Conservation (phyloP, 2,329 filamentous ascomycete genomes). For the Pseudogymnoascus pannorum region DNA sequence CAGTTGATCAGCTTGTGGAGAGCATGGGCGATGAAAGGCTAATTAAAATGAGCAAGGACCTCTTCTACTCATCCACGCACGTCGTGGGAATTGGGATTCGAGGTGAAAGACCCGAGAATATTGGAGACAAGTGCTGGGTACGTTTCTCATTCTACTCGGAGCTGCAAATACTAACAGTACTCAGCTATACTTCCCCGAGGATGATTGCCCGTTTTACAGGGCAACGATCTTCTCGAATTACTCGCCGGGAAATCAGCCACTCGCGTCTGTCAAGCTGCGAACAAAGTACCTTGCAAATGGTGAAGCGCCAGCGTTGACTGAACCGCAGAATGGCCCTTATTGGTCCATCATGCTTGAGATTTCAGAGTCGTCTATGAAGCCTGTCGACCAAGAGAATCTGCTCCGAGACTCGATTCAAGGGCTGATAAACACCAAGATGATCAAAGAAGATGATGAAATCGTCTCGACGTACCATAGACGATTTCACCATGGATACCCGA, state of each 20-base stretch:
- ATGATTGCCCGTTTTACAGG: constrained; percentile 98
- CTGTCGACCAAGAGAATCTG: constrained; percentile 77
- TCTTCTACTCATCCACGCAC: constrained; percentile 96
- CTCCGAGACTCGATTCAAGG: constrained; percentile 90
- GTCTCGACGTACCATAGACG: constrained; percentile 96
- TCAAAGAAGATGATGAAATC: constrained; percentile 84
- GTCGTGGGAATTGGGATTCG: constrained; percentile 94
- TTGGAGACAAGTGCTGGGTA: constrained; percentile 99
- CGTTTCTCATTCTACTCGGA: constrained; percentile 26
- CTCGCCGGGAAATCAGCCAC: constrained; percentile 95
- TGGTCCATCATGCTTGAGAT: constrained; percentile 99
- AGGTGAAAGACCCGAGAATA: constrained; percentile 84
- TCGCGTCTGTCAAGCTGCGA: constrained; percentile 72
- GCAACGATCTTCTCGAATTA: constrained; percentile 99
- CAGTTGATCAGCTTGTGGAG: constrained; percentile 81
- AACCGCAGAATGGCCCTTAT: constrained; percentile 83
- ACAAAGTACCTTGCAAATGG: constrained; percentile 83
- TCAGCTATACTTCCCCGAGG: constrained; percentile 94
- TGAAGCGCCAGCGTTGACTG: constrained; percentile 64
- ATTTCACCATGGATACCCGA: constrained; percentile 98
- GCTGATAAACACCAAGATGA: constrained; percentile 96
- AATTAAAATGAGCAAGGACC: constrained; percentile 72
- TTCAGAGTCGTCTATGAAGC: constrained; percentile 92
- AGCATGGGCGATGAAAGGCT: constrained; percentile 84
- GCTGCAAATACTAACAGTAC: constrained; percentile 20